A percentile compares a stretch with the other conserved stretches of the same genome.
These are phyloP conservation scores for Cladosporium sp. DNA, from an alignment of 2,329 filamentous ascomycete genomes.

Conservation along the genomic window DNA sequence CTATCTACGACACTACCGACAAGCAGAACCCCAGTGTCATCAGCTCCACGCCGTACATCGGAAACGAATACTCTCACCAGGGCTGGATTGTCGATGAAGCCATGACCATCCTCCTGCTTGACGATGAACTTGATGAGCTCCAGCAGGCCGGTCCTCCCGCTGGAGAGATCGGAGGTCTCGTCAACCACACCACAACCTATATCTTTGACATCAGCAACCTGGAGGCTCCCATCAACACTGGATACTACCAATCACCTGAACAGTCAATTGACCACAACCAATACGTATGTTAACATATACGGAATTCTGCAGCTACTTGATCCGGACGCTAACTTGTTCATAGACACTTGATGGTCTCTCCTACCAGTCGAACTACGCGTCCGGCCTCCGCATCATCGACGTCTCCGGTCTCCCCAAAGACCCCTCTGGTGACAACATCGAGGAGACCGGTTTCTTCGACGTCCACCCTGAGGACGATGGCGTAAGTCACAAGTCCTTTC, in stretches of 20 bases:
- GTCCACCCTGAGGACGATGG: slow-evolving; percentile 32
- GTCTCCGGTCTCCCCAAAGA: slow-evolving; percentile 29
- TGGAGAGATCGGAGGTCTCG: slow-evolving; percentile 39
- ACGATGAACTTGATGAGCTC: slow-evolving; percentile 50
- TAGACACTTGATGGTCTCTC: slow-evolving; percentile 37
- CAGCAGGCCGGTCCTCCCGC: slow-evolving; percentile 24
- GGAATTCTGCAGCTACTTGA: too few species aligned
- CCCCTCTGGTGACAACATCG: slow-evolving; percentile 28
- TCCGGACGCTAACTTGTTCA: too few species aligned
- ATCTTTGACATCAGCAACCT: slow-evolving; percentile 47
- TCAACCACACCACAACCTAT: slow-evolving; percentile 43
- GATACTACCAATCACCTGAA: slow-evolving; percentile 38
- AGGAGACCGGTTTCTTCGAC: slow-evolving; percentile 34
- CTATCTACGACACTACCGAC: slow-evolving; percentile 51
- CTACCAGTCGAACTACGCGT: slow-evolving; percentile 51
- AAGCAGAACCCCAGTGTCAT: slow-evolving; percentile 39
- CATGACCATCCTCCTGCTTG: slow-evolving; percentile 45
- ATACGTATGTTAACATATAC: too few species aligned
- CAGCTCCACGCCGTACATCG: slow-evolving; percentile 48
- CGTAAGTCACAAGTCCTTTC: too few species aligned
- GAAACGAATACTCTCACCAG: slow-evolving; percentile 56
- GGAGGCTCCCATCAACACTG: slow-evolving; percentile 40
- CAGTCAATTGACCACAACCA: slow-evolving; percentile 49
- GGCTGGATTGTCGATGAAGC: slow-evolving; percentile 45
- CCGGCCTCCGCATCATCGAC: slow-evolving; percentile 40